These are phyloP conservation scores for Aspergillus sp. DNA, from an alignment of 2,329 filamentous ascomycete genomes.

Conservation along the genomic window DNA sequence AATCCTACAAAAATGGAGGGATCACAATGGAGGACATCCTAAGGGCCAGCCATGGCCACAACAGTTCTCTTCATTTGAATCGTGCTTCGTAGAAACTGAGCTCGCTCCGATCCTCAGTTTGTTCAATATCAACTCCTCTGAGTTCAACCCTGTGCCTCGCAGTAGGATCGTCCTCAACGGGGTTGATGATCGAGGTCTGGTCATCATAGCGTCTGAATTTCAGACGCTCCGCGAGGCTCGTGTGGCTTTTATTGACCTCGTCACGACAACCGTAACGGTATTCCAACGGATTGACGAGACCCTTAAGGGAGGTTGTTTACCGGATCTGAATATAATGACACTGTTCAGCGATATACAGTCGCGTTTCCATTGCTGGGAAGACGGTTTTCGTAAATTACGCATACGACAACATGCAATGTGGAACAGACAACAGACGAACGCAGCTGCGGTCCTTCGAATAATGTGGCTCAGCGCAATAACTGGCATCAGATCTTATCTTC, in stretches of 20 bases:
- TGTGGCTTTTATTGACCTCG: slow-evolving; percentile 13
- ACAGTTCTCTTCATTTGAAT: slow-evolving; percentile 2
- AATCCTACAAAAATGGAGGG: slow-evolving; percentile 13
- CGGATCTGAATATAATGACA: background rate
- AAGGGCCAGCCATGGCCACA: background rate
- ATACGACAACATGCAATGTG: background rate
- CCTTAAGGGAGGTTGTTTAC: background rate
- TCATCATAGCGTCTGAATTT: slow-evolving; percentile 6
- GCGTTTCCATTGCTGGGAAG: slow-evolving; percentile 7
- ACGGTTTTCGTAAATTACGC: slow-evolving; percentile 11
- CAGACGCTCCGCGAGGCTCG: slow-evolving; percentile 10
- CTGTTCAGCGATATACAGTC: background rate
- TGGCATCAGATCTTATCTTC: slow-evolving; percentile 8
- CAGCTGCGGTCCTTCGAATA: slow-evolving; percentile 11
- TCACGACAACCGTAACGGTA: slow-evolving; percentile 3
- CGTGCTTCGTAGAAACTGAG: slow-evolving; percentile 16
- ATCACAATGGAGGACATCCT: slow-evolving; percentile 1
- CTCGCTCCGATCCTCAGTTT: slow-evolving; percentile 15
- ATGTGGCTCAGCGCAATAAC: slow-evolving; percentile 7
- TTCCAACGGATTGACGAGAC: slow-evolving; percentile 5
- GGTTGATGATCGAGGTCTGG: background rate
- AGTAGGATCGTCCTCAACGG: slow-evolving; percentile 8
- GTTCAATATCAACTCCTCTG: slow-evolving; percentile 13
- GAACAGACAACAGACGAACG: background rate
- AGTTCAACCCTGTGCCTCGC: slow-evolving; percentile 2